phyloP scores from a whole-genome alignment of 2,329 filamentous ascomycete genomes.

The Exophiala dermatitidis region DNA sequence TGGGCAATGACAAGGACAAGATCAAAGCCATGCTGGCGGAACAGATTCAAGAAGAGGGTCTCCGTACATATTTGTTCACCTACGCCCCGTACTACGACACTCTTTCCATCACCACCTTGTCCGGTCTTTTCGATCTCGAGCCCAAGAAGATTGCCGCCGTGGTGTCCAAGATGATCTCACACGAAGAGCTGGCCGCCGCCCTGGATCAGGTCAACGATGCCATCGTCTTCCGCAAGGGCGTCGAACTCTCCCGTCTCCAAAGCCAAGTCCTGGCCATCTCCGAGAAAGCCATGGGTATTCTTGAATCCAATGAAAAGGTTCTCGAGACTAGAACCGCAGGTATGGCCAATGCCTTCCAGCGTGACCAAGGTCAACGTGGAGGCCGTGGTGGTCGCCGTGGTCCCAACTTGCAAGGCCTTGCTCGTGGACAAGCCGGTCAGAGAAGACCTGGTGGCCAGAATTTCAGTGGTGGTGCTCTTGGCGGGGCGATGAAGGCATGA shows the following conservation, averaged over 20 bases:
- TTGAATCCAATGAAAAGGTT: conserved; percentile 95
- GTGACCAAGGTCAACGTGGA: conserved; percentile 69
- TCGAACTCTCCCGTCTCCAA: conserved; percentile 92
- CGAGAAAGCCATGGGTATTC: conserved; percentile 92
- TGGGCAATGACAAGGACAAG: conserved; percentile 70
- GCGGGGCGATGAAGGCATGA: conserved; percentile 46
- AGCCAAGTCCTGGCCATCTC: conserved; percentile 87
- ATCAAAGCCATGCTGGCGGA: conserved; percentile 97
- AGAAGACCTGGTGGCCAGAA: conserved; percentile 44
- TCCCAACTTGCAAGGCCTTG: conserved; percentile 5
- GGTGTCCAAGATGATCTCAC: conserved; percentile 98
- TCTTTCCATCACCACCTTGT: conserved; percentile 74
- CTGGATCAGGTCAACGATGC: conserved; percentile 96
- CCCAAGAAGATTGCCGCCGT: conserved; percentile 87
- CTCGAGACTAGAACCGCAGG: conserved; percentile 95
- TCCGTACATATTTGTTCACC: conserved; percentile 97
- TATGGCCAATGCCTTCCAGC: conserved; percentile 88
- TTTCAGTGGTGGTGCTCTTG: conserved; percentile 45
- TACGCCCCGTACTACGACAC: conserved; percentile 99
- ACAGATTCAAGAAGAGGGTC: conserved; percentile 97
- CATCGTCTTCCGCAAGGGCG: conserved; percentile 98
- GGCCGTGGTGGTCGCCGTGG: conserved; percentile 46
- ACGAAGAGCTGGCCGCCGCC: conserved; percentile 93
- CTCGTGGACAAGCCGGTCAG: conserved; percentile 26
- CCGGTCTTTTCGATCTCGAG: conserved; percentile 91